Evolutionary conservation across 2,329 filamentous ascomycete genomes (phyloP), one percentile per base, ranked within the genome.

Genomic region (Rugonectria rugulosa): DNA sequence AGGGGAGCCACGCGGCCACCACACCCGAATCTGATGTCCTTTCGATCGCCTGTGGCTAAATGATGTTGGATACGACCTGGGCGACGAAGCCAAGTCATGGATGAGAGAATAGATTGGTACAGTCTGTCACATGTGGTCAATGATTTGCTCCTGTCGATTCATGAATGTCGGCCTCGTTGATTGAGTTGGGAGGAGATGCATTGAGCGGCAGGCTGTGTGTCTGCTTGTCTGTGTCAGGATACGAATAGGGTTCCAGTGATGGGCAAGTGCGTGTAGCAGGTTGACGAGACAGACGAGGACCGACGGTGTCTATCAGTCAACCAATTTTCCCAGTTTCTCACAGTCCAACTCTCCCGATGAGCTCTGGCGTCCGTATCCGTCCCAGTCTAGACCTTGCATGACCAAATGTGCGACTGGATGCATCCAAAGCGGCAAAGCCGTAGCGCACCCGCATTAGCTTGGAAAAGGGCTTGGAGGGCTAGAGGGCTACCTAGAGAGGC

Each of bases 1-100:
- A n/a, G 36, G 19, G 37, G 20, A 40, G 37, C 37, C 37, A 40
- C 37, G 37, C 37, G 37, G 37, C 37, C 37, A 40, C 37, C 20
- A 32, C 29, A 6, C 6, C 37, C 37, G 24, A 40, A 40, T 24
- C 37, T 40, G 37, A 24, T 6, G 11, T 21, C n/a, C 36, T 38
- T 4, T 17, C 32, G 14, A 15, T 38, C 36, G 36, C 36, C 12
- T 38, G 19, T 8, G 9, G 10, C 23, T 8, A n/a, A n/a, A n/a
- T n/a, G n/a, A n/a, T n/a, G 3, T 21, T 20, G 11, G 20, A 40
- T 40, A 21, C 20, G 37, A 40, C 37, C 7, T 40, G 5, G 37
- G 5, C 20, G 36, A 14, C 10, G 29, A 11, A n/a, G n/a, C n/a
- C n/a, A n/a, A n/a, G n/a, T n/a, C n/a, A n/a, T n/a, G n/a, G n/a